Evolutionary conservation across 2,329 filamentous ascomycete genomes (phyloP).

Genomic region (Xylaria sp.): DNA sequence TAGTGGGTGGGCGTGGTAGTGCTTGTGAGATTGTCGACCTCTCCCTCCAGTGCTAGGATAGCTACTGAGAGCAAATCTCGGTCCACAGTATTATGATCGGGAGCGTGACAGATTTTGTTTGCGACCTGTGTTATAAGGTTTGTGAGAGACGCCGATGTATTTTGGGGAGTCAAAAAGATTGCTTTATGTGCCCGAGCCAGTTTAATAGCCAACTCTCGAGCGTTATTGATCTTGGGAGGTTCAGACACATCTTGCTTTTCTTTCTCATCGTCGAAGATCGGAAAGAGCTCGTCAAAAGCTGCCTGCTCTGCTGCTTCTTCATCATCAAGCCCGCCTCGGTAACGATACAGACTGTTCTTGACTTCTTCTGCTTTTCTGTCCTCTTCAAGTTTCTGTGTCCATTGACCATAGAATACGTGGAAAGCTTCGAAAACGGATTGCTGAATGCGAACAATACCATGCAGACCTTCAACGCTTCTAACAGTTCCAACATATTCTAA

Average conservation of each 20-base stretch:
- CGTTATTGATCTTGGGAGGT: slow-evolving; percentile 53
- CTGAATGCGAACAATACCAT: slow-evolving; percentile 57
- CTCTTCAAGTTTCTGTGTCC: slow-evolving; percentile 78
- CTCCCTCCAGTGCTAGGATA: slow-evolving; percentile 72
- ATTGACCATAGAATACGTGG: slow-evolving; percentile 78
- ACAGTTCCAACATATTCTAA: slow-evolving; percentile 60
- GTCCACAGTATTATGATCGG: slow-evolving; percentile 54
- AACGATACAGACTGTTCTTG: slow-evolving; percentile 83
- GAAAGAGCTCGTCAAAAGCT: slow-evolving; percentile 84
- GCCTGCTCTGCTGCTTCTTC: slow-evolving; percentile 78
- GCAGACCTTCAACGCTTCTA: slow-evolving; percentile 60
- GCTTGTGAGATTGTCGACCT: slow-evolving; percentile 59
- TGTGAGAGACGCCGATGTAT: slow-evolving; percentile 56
- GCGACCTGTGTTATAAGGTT: slow-evolving; percentile 58
- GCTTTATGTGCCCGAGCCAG: slow-evolving; percentile 69
- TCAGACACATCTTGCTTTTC: slow-evolving; percentile 50
- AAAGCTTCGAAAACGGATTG: slow-evolving; percentile 73
- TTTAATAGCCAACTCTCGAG: slow-evolving; percentile 66
- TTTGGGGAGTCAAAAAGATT: slow-evolving; percentile 59
- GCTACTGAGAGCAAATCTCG: slow-evolving; percentile 72
- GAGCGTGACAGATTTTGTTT: slow-evolving; percentile 50
- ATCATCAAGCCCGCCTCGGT: slow-evolving; percentile 79
- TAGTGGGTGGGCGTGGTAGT: slow-evolving; percentile 61
- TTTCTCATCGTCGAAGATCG: slow-evolving; percentile 72
- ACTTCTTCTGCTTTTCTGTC: slow-evolving; percentile 80